Evolutionary conservation across 768 basidiomycete species (phyloP).

Genomic region (Roridomyces roridus): DNA sequence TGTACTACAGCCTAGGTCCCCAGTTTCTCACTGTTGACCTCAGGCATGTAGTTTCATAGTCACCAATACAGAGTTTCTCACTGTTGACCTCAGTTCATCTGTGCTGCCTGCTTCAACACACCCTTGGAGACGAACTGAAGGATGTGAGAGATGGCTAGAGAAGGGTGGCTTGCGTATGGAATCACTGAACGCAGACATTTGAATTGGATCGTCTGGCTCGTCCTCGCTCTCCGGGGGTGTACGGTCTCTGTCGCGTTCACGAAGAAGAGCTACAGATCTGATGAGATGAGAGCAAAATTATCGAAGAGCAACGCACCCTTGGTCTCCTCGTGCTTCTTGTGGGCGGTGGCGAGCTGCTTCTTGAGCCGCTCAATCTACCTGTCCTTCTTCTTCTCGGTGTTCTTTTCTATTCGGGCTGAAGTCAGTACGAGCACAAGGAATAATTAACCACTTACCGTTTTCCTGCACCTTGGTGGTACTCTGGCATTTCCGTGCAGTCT

Average conservation of each 20-base stretch:
- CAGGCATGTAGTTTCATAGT: too few species aligned
- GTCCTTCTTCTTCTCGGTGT: not conserved
- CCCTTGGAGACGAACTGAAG: conserved; percentile 1
- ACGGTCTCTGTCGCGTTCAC: not conserved
- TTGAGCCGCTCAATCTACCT: not conserved
- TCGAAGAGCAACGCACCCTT: not conserved
- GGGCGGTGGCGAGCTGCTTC: not conserved
- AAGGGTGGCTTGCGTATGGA: not conserved
- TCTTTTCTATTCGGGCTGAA: not conserved
- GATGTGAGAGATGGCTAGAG: not conserved
- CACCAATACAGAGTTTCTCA: too few species aligned
- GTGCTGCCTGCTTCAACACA: too few species aligned
- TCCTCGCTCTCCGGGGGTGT: conserved; percentile 7
- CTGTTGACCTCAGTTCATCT: too few species aligned
- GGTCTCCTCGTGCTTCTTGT: not conserved
- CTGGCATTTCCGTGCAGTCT: too few species aligned
- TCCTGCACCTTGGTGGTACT: not conserved
- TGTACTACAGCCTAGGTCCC: too few species aligned
- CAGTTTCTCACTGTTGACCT: too few species aligned
- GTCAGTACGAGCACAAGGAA: not conserved
- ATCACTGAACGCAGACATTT: not conserved
- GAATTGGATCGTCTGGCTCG: not conserved
- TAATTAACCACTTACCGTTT: not conserved
- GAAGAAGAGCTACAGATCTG: not conserved
- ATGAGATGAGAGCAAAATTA: not conserved